Base-by-base conservation (phyloP, 345 rosid species). In the Physaria fendleri region DNA sequence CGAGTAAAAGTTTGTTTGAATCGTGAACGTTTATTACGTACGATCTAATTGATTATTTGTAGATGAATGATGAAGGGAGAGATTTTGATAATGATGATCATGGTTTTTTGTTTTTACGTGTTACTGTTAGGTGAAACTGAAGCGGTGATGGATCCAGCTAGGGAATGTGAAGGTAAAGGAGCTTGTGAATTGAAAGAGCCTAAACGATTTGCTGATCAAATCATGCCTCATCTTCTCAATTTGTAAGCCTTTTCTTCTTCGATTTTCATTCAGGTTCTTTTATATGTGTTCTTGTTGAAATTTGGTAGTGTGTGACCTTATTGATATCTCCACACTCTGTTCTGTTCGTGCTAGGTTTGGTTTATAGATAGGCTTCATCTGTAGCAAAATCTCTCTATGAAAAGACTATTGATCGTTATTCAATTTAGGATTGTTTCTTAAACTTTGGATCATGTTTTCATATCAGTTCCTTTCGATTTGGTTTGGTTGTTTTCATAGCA, bases 201-300 rank as follows among this genome's bases (percentile, higher is more conserved):
- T 16, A 64, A 53, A 40, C 72, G 45, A 2, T 50, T 73, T 25
- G 72, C 92, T 50, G 89, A 80, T 64, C 35, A 43, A 45, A 78
- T 87, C 54, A 68, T 90, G 45, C 95, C 95, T 59, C 97, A 81
- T 59, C 62, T 90, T 56, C 90, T 87, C 60, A 90, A 81, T 69
- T 46, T 90, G 97, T 87, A 25, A 77, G 93, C 53, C 9, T 8
- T 42, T 2, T 48, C 3, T 32, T 0, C 3, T 37, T 4, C 13
- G 10, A 8, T 6, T 9, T 30, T 9, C 3, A n/a, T 34, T 34
- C 0, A 34, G 15, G n/a, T 2, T 5, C 24, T 8, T 14, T 8
- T 13, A 14, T 29, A 13, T 43, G 18, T 6, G 18, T 6, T 59
- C 1, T 22, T 59, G 20, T 8, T 7, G 2, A 42, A n/a, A 9